Conservation (phyloP, 169 alveolate species). For the Eimeria brunetti region DNA sequence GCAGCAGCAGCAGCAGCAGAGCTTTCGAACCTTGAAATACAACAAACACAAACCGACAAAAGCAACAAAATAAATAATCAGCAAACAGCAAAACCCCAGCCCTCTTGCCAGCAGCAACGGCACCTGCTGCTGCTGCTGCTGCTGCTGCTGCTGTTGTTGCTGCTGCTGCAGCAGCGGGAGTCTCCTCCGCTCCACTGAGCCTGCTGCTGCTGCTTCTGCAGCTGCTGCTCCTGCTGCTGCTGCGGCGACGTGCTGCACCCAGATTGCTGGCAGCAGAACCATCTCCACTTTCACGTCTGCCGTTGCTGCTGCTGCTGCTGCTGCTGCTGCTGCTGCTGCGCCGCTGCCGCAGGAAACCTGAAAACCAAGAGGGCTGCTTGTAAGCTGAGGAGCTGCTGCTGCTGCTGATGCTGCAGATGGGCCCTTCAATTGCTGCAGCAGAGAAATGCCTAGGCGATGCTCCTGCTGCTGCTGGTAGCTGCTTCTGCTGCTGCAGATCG, state of each 20-base stretch:
- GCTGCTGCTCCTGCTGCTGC: not conserved
- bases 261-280: too few species aligned
- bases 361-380: not conserved
- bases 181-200: not conserved
- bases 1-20: not conserved
- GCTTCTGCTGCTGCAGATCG: constrained; percentile 19
- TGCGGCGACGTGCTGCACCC: too few species aligned
- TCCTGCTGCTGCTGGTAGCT: constrained; percentile 6
- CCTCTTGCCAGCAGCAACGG: not conserved
- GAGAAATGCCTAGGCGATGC: not conserved
- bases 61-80: not conserved
- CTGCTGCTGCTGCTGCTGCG: constrained; percentile 54
- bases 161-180: too few species aligned
- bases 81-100: not conserved
- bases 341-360: constrained; percentile 8
- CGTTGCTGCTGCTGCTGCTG: constrained; percentile 57
- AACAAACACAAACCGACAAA: not conserved
- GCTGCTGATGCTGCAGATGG: constrained; percentile 11
- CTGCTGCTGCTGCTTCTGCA: not conserved
- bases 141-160: constrained; percentile 2
- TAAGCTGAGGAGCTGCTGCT: not conserved
- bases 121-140: constrained; percentile 3
- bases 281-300: too few species aligned
- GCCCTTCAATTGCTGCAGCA: not conserved
- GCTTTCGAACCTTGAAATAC: not conserved